Evolutionary conservation across 23 red algal species (phyloP).

Genomic region (Gracilariopsis chorda): DNA sequence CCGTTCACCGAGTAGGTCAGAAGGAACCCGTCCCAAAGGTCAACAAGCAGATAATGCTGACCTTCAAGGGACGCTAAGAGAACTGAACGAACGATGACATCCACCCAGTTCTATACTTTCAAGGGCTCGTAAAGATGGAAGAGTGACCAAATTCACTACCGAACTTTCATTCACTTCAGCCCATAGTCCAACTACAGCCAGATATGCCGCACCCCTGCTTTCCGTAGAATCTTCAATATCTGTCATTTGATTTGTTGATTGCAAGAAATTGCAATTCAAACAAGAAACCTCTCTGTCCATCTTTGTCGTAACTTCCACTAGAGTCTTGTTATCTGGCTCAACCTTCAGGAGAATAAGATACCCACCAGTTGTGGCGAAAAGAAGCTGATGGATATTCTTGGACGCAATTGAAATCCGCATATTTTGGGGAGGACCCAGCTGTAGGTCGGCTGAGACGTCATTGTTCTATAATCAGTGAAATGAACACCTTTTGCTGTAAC

Average conservation of each 20-base stretch:
- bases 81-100: constrained; percentile 78
- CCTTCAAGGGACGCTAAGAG: constrained; percentile 74
- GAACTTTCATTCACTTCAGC: constrained; percentile 65
- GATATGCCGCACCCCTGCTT: constrained; percentile 20
- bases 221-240: neutral
- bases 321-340: constrained; percentile 11
- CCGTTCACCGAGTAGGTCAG: constrained; percentile 62
- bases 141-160: constrained; percentile 66
- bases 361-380: constrained; percentile 77
- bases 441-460: constrained; percentile 28
- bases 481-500: constrained; percentile 68
- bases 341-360: constrained; percentile 71
- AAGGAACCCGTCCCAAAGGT: constrained; percentile 64
- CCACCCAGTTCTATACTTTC: constrained; percentile 63
- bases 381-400: constrained; percentile 64
- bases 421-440: constrained; percentile 66
- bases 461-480: constrained; percentile 49
- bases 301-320: constrained; percentile 58
- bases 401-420: constrained; percentile 70
- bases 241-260: constrained; percentile 20
- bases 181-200: constrained; percentile 86
- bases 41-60: constrained; percentile 73
- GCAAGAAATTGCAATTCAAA: constrained; percentile 69
- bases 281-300: constrained; percentile 84
- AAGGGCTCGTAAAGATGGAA: constrained; percentile 62